A percentile compares a stretch with the other conserved stretches of the same genome.
These are phyloP conservation scores for Metschnikowia picachoensis DNA, from an alignment of 805 yeast species.

Conservation along the genomic window DNA sequence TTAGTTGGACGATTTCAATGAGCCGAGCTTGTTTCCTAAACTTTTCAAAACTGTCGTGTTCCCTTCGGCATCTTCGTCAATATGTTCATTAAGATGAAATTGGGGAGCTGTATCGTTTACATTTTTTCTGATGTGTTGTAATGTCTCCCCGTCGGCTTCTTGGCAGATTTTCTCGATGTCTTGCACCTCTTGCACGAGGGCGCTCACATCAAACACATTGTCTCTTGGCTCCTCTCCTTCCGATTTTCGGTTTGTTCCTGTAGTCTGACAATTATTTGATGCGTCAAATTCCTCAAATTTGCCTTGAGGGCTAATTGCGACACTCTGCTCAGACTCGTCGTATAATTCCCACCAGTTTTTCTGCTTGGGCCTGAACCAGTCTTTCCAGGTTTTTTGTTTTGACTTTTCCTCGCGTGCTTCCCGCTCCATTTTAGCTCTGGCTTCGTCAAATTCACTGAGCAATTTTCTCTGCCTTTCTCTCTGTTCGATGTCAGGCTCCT, in stretches of 20 bases:
- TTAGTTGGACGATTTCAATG: not conserved
- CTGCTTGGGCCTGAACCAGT: constrained; percentile 46
- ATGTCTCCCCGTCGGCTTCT: constrained; percentile 9
- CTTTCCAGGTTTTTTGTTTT: constrained; percentile 44
- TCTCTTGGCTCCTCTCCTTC: constrained; percentile 4
- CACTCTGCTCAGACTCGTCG: constrained; percentile 27
- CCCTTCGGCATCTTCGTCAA: constrained; percentile 11
- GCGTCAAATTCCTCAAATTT: constrained; percentile 18
- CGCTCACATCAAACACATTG: constrained; percentile 44
- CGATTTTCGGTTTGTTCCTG: constrained; percentile 10
- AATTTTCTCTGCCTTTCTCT: constrained; percentile 79
- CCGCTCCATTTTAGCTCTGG: constrained; percentile 56
- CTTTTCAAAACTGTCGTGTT: constrained; percentile 6
- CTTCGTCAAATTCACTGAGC: constrained; percentile 82
- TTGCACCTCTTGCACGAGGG: constrained; percentile 40
- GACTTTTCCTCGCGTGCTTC: constrained; percentile 32
- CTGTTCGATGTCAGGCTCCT: constrained; percentile 90
- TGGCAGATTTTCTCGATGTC: constrained; percentile 40
- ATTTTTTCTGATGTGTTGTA: constrained; percentile 8
- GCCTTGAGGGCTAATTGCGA: constrained; percentile 7
- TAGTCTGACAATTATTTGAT: constrained; percentile 5
- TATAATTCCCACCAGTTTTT: constrained; percentile 59
- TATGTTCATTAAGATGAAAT: constrained; percentile 9
- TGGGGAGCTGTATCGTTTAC: constrained; percentile 3
- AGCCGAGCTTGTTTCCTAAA: constrained; percentile 5